Evolutionary conservation across 2,329 filamentous ascomycete genomes (phyloP).

Genomic region (Cercospora berteroae): DNA sequence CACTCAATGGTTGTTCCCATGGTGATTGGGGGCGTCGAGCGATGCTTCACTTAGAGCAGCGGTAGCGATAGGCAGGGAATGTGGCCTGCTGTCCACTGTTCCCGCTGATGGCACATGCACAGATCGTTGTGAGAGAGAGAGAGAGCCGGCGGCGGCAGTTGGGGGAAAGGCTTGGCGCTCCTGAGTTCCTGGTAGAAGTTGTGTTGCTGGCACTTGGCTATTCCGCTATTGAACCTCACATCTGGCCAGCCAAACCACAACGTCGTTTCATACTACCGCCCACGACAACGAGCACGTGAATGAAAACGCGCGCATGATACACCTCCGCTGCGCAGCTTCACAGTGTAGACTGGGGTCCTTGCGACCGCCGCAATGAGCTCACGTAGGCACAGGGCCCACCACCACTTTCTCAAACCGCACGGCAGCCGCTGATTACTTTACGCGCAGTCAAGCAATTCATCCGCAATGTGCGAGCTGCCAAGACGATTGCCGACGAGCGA

Average conservation of each 20-base stretch:
- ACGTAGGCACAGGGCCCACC: constrained; percentile 6
- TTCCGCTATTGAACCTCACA: constrained; percentile 5
- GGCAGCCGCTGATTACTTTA: neutral
- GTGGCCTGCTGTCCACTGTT: neutral
- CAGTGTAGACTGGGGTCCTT: constrained; percentile 6
- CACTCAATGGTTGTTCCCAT: neutral
- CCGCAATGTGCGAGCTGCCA: constrained; percentile 95
- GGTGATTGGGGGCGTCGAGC: neutral
- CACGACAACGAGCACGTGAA: neutral
- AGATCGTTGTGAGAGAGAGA: neutral
- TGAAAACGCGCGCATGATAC: neutral
- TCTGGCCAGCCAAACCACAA: neutral
- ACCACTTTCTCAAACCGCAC: neutral
- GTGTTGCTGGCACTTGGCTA: constrained; percentile 3
- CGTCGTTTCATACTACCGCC: neutral
- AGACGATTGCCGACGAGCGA: constrained; percentile 97
- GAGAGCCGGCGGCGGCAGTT: neutral
- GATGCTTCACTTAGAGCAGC: neutral
- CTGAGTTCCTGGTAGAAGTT: neutral
- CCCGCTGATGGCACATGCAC: neutral
- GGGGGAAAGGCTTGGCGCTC: neutral
- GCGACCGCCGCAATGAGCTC: constrained; percentile 15
- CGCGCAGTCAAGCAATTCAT: constrained; percentile 95
- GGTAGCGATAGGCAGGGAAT: neutral
- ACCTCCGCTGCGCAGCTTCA: neutral